A percentile compares a stretch with the other conserved stretches of the same genome.
phyloP scores from a whole-genome alignment of 139 green algal genomes.

The Coelastrella sp. region DNA sequence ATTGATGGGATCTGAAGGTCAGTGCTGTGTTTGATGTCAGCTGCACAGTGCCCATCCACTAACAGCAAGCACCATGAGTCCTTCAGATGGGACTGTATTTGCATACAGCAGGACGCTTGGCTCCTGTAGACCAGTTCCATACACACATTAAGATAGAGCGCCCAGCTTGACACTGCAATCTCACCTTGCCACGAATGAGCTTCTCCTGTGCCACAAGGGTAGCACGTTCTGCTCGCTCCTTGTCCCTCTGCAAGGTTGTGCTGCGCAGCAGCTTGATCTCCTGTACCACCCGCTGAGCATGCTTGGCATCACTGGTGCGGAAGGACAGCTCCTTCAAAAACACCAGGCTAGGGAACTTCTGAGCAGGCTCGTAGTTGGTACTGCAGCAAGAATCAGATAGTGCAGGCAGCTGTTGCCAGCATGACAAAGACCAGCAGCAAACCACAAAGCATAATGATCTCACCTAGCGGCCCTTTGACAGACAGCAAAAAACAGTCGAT shows the following conservation, averaged over 20 bases:
- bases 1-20: no score
- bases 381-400: not conserved
- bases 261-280: slow-evolving; percentile 94
- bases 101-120: no score
- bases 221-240: slow-evolving; percentile 92
- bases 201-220: slow-evolving; percentile 97
- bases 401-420: not conserved
- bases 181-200: slow-evolving; percentile 71
- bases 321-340: slow-evolving; percentile 98
- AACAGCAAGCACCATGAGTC: no score
- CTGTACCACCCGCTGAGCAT: slow-evolving; percentile 66
- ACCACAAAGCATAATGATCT: no score
- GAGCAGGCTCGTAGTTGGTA: slow-evolving; percentile 77
- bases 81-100: no score
- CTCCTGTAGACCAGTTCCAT: no score
- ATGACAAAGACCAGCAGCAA: no score
- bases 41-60: no score
- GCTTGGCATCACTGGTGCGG: slow-evolving; percentile 77
- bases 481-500: not conserved
- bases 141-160: no score
- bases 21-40: no score
- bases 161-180: no score
- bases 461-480: no score
- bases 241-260: slow-evolving; percentile 84
- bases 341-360: slow-evolving; percentile 74